Percentiles rank a stretch among this genome's conserved stretches.
Conservation (phyloP, 805 yeast genomes). For the Lipomyces sp. region DNA sequence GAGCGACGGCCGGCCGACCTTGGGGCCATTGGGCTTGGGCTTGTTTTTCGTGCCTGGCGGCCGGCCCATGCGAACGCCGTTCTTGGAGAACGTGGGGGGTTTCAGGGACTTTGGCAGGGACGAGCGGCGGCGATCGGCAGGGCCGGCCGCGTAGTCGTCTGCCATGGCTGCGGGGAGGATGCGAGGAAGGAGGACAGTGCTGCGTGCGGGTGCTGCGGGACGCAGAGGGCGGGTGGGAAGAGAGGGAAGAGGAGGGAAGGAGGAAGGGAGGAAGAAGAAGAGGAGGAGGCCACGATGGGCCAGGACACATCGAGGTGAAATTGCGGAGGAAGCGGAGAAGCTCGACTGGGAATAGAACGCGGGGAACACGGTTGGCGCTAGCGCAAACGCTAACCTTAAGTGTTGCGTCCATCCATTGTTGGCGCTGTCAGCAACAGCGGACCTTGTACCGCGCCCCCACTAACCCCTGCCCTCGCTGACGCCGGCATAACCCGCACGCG, state of each 20-base stretch:
- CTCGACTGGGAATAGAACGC: too few species aligned
- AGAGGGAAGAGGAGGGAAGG: not conserved
- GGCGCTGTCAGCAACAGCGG: too few species aligned
- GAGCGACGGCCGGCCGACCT: constrained; percentile 25
- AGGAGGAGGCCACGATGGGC: not conserved
- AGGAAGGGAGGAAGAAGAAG: not conserved
- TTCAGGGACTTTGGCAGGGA: constrained; percentile 6
- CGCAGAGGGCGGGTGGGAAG: not conserved
- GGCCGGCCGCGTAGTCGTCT: not conserved
- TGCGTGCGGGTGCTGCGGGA: not conserved
- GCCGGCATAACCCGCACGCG: too few species aligned
- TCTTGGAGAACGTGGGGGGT: constrained; percentile 21
- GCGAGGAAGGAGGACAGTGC: not conserved
- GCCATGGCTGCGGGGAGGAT: not conserved
- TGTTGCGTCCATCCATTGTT: too few species aligned
- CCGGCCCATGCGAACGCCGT: constrained; percentile 25
- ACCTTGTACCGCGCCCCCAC: too few species aligned
- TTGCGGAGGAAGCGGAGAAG: not conserved
- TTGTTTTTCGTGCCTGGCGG: constrained; percentile 26
- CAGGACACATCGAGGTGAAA: constrained; percentile 5
- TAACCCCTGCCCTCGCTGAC: too few species aligned
- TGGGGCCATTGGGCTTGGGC: constrained; percentile 25
- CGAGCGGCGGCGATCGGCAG: not conserved
- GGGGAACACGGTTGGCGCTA: too few species aligned
- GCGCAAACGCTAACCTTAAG: too few species aligned